A percentile compares a stretch with the other conserved stretches of the same genome.
These are phyloP conservation scores for Monosporascus cannonballus DNA, from an alignment of 2,329 filamentous ascomycete genomes.

Conservation along the genomic window DNA sequence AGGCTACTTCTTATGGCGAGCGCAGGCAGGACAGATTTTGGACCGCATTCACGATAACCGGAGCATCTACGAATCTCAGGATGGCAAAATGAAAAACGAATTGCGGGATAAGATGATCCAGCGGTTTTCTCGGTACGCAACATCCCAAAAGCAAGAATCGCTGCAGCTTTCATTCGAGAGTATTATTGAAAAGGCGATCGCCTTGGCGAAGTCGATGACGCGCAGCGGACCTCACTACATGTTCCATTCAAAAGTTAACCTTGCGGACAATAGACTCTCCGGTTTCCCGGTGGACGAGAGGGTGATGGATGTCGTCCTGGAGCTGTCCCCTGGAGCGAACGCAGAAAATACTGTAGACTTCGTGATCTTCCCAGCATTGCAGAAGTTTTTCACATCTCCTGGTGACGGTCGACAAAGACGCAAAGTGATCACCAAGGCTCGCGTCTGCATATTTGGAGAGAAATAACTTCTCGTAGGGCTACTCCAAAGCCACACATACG, in stretches of 20 bases:
- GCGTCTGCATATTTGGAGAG: too few species aligned
- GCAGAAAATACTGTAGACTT: too few species aligned
- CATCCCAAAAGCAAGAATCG: not conserved
- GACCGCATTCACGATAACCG: not conserved
- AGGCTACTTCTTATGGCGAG: not conserved
- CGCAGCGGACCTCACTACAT: not conserved
- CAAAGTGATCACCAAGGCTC: too few species aligned
- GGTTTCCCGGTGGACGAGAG: not conserved
- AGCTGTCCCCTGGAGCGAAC: too few species aligned
- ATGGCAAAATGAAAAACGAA: not conserved
- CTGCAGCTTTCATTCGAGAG: not conserved
- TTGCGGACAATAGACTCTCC: not conserved
- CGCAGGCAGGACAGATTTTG: not conserved
- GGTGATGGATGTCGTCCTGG: not conserved
- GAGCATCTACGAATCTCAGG: not conserved
- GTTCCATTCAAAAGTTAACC: not conserved
- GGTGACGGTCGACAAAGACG: too few species aligned
- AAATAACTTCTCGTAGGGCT: too few species aligned
- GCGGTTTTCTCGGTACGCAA: not conserved
- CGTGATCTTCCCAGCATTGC: too few species aligned
- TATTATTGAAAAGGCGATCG: not conserved
- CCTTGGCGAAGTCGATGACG: not conserved
- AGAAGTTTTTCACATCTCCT: too few species aligned
- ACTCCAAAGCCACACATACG: too few species aligned
- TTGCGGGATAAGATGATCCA: not conserved